Evolutionary conservation across 2,329 filamentous ascomycete genomes (phyloP).

Genomic region (Alternaria longipes): DNA sequence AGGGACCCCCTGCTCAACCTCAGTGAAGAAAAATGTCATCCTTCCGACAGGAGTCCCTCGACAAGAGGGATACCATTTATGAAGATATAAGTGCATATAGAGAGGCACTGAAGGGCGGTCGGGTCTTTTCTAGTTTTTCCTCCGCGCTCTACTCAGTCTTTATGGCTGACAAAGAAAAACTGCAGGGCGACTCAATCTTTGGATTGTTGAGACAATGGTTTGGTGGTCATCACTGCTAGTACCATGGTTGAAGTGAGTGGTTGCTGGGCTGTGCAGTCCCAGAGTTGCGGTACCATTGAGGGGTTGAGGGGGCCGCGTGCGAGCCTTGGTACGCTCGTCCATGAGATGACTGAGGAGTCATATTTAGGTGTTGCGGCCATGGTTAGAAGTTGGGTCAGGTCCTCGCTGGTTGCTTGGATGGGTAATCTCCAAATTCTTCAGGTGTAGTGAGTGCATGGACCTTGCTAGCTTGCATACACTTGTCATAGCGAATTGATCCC

Average conservation of each 20-base stretch:
- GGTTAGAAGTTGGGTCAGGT: slow-evolving; percentile 18
- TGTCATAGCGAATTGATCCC: slow-evolving; percentile 18
- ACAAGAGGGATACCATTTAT: slow-evolving; percentile 24
- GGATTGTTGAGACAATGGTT: slow-evolving; percentile 22
- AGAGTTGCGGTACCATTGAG: slow-evolving; percentile 14
- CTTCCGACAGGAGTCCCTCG: slow-evolving; percentile 22
- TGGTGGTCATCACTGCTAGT: slow-evolving; percentile 20
- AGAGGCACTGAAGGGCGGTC: slow-evolving; percentile 23
- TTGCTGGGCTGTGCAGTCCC: slow-evolving; percentile 17
- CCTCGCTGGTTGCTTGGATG: slow-evolving; percentile 17
- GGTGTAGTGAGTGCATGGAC: slow-evolving; percentile 15
- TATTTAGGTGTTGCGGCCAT: slow-evolving; percentile 13
- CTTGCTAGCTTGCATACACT: slow-evolving; percentile 17
- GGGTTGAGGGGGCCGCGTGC: slow-evolving; percentile 10
- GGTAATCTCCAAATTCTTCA: slow-evolving; percentile 17
- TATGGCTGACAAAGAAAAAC: slow-evolving; percentile 25
- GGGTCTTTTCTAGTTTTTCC: slow-evolving; percentile 24
- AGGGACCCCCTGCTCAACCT: slow-evolving; percentile 23
- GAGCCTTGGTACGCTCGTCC: slow-evolving; percentile 10
- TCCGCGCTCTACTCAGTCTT: slow-evolving; percentile 22
- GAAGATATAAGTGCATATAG: slow-evolving; percentile 23
- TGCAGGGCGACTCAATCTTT: slow-evolving; percentile 24
- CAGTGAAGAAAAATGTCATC: slow-evolving; percentile 23
- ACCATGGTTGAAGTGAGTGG: slow-evolving; percentile 20
- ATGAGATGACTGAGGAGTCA: slow-evolving; percentile 8